Evolutionary conservation across 768 basidiomycete genomes (phyloP).

Genomic region (Leucocoprinus birnbaumii): DNA sequence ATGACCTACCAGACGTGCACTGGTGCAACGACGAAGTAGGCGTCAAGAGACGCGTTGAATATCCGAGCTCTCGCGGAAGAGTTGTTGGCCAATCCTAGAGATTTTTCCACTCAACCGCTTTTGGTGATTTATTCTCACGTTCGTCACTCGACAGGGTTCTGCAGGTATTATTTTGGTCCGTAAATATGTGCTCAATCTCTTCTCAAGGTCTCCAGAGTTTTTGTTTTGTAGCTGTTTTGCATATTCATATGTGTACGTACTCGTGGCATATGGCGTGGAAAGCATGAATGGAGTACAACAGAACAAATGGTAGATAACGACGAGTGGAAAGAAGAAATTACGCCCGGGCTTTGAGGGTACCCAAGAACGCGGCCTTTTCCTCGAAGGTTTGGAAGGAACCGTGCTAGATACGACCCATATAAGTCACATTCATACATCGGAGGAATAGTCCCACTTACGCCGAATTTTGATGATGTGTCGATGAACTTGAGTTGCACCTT

Average conservation of each 20-base stretch:
- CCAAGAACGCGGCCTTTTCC: constrained; percentile 95
- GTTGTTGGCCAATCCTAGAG: neutral
- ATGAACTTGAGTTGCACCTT: constrained; percentile 98
- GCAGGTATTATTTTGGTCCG: no score
- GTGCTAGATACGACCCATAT: no score
- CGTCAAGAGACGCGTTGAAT: constrained; percentile 30
- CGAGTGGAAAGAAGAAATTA: constrained; percentile 36
- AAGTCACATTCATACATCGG: no score
- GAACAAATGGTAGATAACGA: constrained; percentile 37
- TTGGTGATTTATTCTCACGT: neutral
- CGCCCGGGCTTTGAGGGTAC: constrained; percentile 83
- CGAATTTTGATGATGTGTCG: constrained; percentile 97
- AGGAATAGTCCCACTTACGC: constrained; percentile 55
- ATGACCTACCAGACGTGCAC: constrained; percentile 10
- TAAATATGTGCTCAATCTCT: no score
- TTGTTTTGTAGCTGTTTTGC: no score
- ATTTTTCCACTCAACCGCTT: constrained; percentile 16
- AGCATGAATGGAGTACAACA: constrained; percentile 17
- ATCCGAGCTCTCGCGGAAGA: no score
- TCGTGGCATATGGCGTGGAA: constrained; percentile 10
- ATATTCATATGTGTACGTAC: neutral
- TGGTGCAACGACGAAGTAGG: constrained; percentile 17
- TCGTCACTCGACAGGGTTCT: no score
- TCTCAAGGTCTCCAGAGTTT: no score
- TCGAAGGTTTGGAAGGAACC: constrained; percentile 96